Evolutionary conservation across 2,329 filamentous ascomycete genomes (phyloP), one percentile per base, ranked within the genome.

Genomic region (Pleurostoma richardsiae): DNA sequence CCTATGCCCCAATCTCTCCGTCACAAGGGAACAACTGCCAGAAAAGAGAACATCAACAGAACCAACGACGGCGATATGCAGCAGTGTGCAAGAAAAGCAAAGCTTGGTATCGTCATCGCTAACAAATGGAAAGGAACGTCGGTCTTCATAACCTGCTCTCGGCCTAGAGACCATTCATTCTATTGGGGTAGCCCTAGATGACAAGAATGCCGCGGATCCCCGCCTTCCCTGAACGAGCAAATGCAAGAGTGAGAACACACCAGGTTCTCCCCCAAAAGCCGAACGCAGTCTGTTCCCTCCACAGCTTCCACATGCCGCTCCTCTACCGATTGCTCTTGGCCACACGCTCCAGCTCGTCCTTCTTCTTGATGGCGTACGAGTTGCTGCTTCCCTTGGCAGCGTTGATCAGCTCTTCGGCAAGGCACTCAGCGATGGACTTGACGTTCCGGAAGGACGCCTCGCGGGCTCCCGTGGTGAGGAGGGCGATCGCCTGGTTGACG

Each of bases 321-420:
- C 56, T 91, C 91, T 97, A 99, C 87, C 94, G 89, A 87, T 99
- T 99, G 85, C 84, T 90, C 90, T 99, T 99, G 79, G 94, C 94
- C 67, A 99, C 94, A 94, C 94, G 94, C 88, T 99, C 94, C 80
- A 99, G 79, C 88, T 99, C 95, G 77, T 99, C 94, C 92, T 99
- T 99, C 90, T 99, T 99, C 90, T 99, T 99, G 86, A 99, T 99
- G 69, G 95, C 94, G 76, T 97, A 99, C 63, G 91, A 96, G 90
- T 99, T 99, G 80, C 88, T 95, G 86, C 88, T 95, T 70, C 94
- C 94, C 90, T 99, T 99, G 76, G 95, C 95, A 72, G 95, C 95
- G 84, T 99, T 99, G 87, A 99, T 97, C 74, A 99, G 85, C 86
- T 99, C 94, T 80, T 99, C 95, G 71, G 94, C 94, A 67, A 99